These are phyloP conservation scores for Diplocarpon rosae DNA, from an alignment of 2,329 filamentous ascomycete genomes.

Conservation along the genomic window DNA sequence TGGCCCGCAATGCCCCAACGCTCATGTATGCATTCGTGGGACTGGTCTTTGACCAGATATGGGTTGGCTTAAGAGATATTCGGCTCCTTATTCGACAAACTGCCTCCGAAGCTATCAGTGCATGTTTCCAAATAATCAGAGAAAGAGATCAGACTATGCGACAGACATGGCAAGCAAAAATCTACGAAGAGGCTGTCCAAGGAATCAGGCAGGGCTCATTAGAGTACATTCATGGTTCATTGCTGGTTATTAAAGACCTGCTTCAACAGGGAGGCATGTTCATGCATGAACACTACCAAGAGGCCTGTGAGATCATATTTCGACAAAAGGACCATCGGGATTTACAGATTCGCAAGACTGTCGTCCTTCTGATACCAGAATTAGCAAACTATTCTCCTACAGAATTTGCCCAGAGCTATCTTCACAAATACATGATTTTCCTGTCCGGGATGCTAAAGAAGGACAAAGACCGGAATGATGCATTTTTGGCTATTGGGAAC, in stretches of 20 bases:
- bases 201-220: constrained; percentile 73
- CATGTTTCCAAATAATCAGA: constrained; percentile 91
- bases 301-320: constrained; percentile 85
- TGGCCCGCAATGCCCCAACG: constrained; percentile 86
- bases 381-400: constrained; percentile 85
- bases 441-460: constrained; percentile 88
- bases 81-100: constrained; percentile 88
- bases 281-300: constrained; percentile 90
- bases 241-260: constrained; percentile 85
- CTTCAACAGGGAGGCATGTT: constrained; percentile 96
- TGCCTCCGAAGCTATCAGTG: constrained; percentile 84
- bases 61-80: constrained; percentile 82
- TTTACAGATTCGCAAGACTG: constrained; percentile 73
- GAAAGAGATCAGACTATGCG: constrained; percentile 85
- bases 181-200: constrained; percentile 73
- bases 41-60: constrained; percentile 92
- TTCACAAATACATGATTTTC: constrained; percentile 96
- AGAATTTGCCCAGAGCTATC: constrained; percentile 76
- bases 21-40: constrained; percentile 91
- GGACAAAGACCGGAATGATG: constrained; percentile 86
- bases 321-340: constrained; percentile 91
- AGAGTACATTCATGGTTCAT: constrained; percentile 86
- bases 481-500: constrained; percentile 91
- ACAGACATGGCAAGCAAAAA: constrained; percentile 77
- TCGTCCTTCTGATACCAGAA: constrained; percentile 84